These are phyloP conservation scores for Guyanaporus albipodus DNA, from an alignment of 768 basidiomycete genomes.

Conservation along the genomic window DNA sequence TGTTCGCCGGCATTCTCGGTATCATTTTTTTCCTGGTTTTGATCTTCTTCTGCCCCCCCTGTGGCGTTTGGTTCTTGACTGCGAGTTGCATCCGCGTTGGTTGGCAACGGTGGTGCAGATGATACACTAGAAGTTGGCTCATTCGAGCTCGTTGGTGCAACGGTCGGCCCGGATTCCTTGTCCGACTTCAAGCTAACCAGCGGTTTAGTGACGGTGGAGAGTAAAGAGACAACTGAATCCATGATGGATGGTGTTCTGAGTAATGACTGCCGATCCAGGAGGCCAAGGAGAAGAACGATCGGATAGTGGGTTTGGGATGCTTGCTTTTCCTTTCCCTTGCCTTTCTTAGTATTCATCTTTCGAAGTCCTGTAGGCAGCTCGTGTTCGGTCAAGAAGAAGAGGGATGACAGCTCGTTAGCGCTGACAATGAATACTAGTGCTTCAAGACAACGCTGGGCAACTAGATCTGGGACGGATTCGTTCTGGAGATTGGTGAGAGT, in stretches of 20 bases:
- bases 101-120: constrained; percentile 3
- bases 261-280: constrained; percentile 83
- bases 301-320: constrained; percentile 81
- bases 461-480: constrained; percentile 86
- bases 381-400: constrained; percentile 96
- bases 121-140: constrained; percentile 8
- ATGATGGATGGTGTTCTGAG: constrained; percentile 87
- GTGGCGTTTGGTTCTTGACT: constrained; percentile 15
- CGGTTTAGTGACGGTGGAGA: constrained; percentile 87
- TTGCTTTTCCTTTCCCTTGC: constrained; percentile 93
- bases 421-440: constrained; percentile 84
- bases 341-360: constrained; percentile 70
- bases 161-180: constrained; percentile 30
- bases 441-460: constrained; percentile 93
- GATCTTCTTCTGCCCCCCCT: constrained; percentile 15
- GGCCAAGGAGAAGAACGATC: constrained; percentile 80
- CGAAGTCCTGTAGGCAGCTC: constrained; percentile 81
- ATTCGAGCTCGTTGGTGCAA: constrained; percentile 17
- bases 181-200: constrained; percentile 59
- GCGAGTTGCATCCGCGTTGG: constrained; percentile 8
- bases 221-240: constrained; percentile 85
- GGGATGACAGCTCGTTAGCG: constrained; percentile 75
- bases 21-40: constrained; percentile 23
- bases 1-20: constrained; percentile 18
- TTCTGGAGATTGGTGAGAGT: constrained; percentile 52